Percentiles rank a stretch among this genome's conserved stretches.
Evolutionary conservation across 2,329 filamentous ascomycete species (phyloP).

Genomic region (Clathrospora elynae): DNA sequence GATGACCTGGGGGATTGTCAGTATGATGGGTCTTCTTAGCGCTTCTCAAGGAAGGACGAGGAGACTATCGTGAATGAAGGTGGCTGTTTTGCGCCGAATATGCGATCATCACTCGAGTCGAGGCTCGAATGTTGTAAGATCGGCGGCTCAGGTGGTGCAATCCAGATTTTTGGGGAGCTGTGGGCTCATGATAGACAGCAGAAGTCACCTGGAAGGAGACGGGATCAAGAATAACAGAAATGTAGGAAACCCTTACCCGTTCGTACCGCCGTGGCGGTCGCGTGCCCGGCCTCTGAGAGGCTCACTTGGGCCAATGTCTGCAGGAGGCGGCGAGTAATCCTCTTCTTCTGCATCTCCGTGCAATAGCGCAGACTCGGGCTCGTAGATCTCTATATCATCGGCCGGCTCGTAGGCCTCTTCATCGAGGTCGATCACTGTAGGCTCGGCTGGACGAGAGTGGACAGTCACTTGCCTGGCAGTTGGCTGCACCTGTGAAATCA

Average conservation of each 20-base stretch:
- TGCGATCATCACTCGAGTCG: no score
- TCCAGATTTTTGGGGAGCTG: no score
- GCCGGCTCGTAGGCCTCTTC: constrained; percentile 47
- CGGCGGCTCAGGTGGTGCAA: no score
- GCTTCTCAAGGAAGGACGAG: no score
- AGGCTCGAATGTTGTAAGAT: no score
- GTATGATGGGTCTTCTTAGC: no score
- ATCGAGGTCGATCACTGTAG: constrained; percentile 45
- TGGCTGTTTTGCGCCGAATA: no score
- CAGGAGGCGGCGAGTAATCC: constrained; percentile 54
- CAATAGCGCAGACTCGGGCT: constrained; percentile 37
- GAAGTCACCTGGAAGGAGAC: constrained; percentile 17
- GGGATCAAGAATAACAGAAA: constrained; percentile 21
- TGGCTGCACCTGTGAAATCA: constrained; percentile 35
- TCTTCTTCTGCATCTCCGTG: constrained; percentile 48
- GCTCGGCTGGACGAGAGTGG: constrained; percentile 20
- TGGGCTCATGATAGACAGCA: no score
- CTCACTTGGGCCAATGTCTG: constrained; percentile 43
- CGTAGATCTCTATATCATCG: constrained; percentile 49
- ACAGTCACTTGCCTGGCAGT: constrained; percentile 25
- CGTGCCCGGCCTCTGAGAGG: constrained; percentile 33
- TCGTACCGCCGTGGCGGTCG: constrained; percentile 31
- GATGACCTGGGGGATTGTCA: constrained; percentile 34
- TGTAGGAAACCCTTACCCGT: constrained; percentile 37
- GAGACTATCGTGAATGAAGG: no score